Percentiles rank a stretch among this genome's conserved stretches.
Evolutionary conservation across 768 basidiomycete species (phyloP).

Genomic region (Hygrophorus russula): DNA sequence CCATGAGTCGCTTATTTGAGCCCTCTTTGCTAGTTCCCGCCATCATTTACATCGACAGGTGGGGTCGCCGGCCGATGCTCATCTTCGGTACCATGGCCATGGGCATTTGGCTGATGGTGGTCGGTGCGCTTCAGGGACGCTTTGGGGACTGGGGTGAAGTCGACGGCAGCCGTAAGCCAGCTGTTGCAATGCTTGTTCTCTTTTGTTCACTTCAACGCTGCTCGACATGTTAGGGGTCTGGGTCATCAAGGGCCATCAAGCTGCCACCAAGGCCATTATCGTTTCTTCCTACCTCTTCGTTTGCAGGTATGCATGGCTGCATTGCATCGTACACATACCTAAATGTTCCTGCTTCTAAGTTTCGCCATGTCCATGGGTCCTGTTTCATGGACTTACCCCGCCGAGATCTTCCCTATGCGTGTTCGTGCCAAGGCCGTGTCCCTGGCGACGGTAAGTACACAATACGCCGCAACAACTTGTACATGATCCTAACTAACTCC

Average conservation of each 20-base stretch:
- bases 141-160: constrained; percentile 54
- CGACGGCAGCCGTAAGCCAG: constrained; percentile 20
- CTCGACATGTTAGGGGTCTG: constrained; percentile 15
- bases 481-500: not conserved
- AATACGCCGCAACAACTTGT: too few relatives aligned
- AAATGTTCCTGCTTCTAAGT: constrained; percentile 11
- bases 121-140: constrained; percentile 61
- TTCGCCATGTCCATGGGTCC: constrained; percentile 74
- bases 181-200: not conserved
- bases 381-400: constrained; percentile 64
- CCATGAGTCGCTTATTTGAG: too few relatives aligned
- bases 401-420: constrained; percentile 36
- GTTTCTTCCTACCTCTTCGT: constrained; percentile 73
- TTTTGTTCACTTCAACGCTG: not conserved
- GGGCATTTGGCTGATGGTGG: constrained; percentile 70
- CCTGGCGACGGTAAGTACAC: constrained; percentile 30
- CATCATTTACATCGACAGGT: constrained; percentile 60
- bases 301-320: constrained; percentile 26
- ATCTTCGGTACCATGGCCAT: constrained; percentile 53
- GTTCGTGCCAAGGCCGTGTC: constrained; percentile 50
- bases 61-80: constrained; percentile 73
- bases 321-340: not conserved
- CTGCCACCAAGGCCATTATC: constrained; percentile 59
- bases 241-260: constrained; percentile 46
- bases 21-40: constrained; percentile 33